Conservation (phyloP, 495 filamentous ascomycete genomes). For the Talaromyces liani region DNA sequence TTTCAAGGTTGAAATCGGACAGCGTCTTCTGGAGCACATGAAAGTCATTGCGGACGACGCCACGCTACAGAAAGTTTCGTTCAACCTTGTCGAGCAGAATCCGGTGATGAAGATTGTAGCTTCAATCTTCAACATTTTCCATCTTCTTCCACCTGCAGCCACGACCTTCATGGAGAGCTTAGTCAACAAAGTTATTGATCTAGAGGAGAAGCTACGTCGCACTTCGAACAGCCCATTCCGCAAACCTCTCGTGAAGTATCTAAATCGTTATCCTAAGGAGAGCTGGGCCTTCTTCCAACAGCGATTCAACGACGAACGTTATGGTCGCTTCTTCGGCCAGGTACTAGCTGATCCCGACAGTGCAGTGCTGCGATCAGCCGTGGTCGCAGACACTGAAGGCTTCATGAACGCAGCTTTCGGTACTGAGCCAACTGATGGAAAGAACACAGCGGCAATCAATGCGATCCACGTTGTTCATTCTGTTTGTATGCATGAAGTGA, state of each 20-base stretch:
- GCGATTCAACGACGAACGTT: conserved; percentile 70
- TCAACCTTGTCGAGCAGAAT: conserved; percentile 88
- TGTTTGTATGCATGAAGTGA: conserved; percentile 45
- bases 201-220: conserved; percentile 77
- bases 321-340: conserved; percentile 92
- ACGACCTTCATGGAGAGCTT: conserved; percentile 84
- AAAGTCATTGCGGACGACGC: conserved; percentile 77
- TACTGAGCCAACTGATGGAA: conserved; percentile 48
- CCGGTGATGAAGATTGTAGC: conserved; percentile 85
- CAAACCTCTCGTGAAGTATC: conserved; percentile 84
- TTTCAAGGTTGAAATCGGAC: conserved; percentile 97
- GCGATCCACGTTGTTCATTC: conserved; percentile 78
- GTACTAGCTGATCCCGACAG: conserved; percentile 73
- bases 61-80: conserved; percentile 81
- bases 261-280: conserved; percentile 87
- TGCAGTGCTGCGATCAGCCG: conserved; percentile 62
- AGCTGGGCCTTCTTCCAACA: conserved; percentile 70
- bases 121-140: conserved; percentile 92
- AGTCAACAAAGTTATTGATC: conserved; percentile 78
- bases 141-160: conserved; percentile 82
- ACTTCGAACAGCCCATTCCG: conserved; percentile 93
- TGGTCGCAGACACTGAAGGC: conserved; percentile 63
- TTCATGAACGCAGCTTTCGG: conserved; percentile 59
- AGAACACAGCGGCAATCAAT: conserved; percentile 74
- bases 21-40: conserved; percentile 84